phyloP scores from a whole-genome alignment of 176 grass and related monocot species.

The Avena eriantha region DNA sequence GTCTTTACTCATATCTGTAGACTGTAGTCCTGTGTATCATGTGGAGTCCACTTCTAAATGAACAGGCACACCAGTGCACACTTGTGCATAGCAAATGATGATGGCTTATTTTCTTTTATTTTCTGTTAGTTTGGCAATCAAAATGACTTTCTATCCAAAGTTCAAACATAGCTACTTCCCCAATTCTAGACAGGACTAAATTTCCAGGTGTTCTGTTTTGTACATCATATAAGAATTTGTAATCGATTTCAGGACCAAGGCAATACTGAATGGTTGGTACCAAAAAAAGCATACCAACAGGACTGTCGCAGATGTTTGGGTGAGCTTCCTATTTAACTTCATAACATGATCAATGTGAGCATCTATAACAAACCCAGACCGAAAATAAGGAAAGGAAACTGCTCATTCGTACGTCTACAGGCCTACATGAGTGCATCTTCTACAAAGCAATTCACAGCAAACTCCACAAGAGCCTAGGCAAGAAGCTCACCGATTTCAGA shows the following conservation, averaged over 20 bases:
- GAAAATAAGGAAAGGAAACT: not conserved
- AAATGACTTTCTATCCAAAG: too few relatives aligned
- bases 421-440: not conserved
- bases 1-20: conserved; percentile 14
- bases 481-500: conserved; percentile 81
- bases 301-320: not conserved
- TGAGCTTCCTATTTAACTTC: not conserved
- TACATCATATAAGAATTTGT: not conserved
- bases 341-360: not conserved
- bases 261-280: not conserved
- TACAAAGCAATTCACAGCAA: not conserved
- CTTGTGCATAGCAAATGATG: not conserved
- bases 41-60: conserved; percentile 25
- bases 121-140: not conserved
- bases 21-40: not conserved
- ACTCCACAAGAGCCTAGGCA: not conserved
- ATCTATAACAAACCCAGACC: not conserved
- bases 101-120: conserved; percentile 16
- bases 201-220: not conserved
- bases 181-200: too few relatives aligned
- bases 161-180: too few relatives aligned
- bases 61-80: conserved; percentile 11
- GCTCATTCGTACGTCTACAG: not conserved
- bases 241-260: not conserved
- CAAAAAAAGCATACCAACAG: not conserved